These are phyloP conservation scores for Trichoderma asperellum DNA, from an alignment of 2,329 filamentous ascomycete species.

Conservation along the genomic window DNA sequence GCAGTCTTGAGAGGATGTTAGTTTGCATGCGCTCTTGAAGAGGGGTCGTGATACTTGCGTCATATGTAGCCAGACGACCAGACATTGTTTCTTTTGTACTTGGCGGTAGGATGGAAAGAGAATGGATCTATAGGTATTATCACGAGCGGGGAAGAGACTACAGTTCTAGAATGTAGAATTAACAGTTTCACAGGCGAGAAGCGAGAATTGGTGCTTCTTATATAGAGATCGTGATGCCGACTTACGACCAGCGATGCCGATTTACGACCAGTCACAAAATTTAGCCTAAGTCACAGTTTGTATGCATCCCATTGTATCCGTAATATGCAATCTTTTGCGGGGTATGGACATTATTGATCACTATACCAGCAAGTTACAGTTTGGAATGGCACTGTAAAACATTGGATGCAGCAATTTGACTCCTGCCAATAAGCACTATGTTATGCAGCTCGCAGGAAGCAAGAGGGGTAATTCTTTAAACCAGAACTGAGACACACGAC, in stretches of 20 bases:
- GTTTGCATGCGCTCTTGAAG: not conserved
- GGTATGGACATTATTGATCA: not conserved
- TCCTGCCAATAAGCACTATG: not conserved
- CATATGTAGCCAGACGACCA: conserved; percentile 1
- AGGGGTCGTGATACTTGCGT: not conserved
- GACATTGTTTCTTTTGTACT: not conserved
- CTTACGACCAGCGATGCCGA: not conserved
- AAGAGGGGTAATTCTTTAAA: not conserved
- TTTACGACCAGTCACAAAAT: not conserved
- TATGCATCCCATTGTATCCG: not conserved
- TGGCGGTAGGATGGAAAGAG: not conserved
- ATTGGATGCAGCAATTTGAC: not conserved
- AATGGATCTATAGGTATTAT: not conserved
- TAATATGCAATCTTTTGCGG: not conserved
- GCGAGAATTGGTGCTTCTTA: not conserved
- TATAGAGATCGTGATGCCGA: not conserved
- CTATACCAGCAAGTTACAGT: not conserved
- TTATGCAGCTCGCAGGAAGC: not conserved
- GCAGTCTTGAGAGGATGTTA: not conserved
- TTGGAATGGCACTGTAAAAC: not conserved
- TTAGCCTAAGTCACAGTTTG: not conserved
- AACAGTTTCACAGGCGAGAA: not conserved
- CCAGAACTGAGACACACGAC: not conserved
- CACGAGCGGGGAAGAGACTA: not conserved
- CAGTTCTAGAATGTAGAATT: not conserved